A percentile compares a stretch with the other conserved stretches of the same genome.
Conservation (phyloP, 1,284 basidiomycete genomes). For the Naganishia liquefaciens region DNA sequence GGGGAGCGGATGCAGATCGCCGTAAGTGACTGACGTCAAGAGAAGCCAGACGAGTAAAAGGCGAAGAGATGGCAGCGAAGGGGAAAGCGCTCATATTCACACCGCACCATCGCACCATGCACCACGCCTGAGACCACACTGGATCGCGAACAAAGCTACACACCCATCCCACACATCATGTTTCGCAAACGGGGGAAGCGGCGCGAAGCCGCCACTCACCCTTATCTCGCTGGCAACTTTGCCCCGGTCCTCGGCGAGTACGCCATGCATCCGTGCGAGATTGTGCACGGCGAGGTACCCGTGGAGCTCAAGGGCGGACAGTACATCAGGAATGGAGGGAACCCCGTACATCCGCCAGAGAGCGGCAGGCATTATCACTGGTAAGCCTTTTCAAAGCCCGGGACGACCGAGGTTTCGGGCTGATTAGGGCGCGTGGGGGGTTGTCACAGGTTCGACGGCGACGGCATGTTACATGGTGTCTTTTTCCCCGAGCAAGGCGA, state of each 20-base stretch:
- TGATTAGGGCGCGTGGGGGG: background rate
- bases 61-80: too few species aligned
- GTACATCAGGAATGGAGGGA: slow-evolving; percentile 59
- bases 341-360: slow-evolving; percentile 53
- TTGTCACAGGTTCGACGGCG: slow-evolving; percentile 51
- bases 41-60: too few species aligned
- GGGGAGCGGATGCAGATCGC: too few species aligned
- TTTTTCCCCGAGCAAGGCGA: slow-evolving; percentile 46
- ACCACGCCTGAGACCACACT: too few species aligned
- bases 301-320: slow-evolving; percentile 46
- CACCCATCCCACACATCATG: slow-evolving; percentile 2
- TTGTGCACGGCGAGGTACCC: slow-evolving; percentile 42
- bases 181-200: slow-evolving; percentile 11
- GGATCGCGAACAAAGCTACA: too few species aligned
- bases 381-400: slow-evolving; percentile 34
- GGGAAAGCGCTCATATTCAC: too few species aligned
- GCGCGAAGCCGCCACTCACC: slow-evolving; percentile 34
- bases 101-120: too few species aligned
- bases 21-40: too few species aligned
- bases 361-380: slow-evolving; percentile 49
- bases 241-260: slow-evolving; percentile 45
- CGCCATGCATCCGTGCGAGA: slow-evolving; percentile 41
- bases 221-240: slow-evolving; percentile 48
- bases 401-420: background rate
- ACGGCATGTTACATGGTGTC: slow-evolving; percentile 59